Evolutionary conservation across 495 filamentous ascomycete genomes (phyloP).

Genomic region (Paragyromitra xinjiangensis): DNA sequence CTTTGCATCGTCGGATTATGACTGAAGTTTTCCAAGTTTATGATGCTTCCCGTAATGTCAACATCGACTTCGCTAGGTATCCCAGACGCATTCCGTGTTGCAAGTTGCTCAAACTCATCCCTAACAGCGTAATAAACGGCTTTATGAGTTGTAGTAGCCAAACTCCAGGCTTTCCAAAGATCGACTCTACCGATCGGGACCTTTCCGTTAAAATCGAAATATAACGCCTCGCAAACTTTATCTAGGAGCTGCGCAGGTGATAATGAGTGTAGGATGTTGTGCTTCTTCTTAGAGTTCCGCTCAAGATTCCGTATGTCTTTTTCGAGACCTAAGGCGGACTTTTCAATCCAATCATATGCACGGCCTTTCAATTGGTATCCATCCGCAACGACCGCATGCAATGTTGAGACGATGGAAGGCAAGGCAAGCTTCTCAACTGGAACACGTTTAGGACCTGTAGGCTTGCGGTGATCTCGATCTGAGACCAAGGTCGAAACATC

Average conservation of each 20-base stretch:
- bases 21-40: slow-evolving; percentile 37
- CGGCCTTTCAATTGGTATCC: slow-evolving; percentile 35
- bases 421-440: slow-evolving; percentile 33
- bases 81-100: slow-evolving; percentile 17
- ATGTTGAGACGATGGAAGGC: slow-evolving; percentile 33
- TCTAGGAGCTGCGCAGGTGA: slow-evolving; percentile 42
- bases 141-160: slow-evolving; percentile 25
- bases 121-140: slow-evolving; percentile 31
- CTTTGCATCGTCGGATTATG: slow-evolving; percentile 35
- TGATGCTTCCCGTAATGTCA: slow-evolving; percentile 41
- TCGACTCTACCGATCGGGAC: slow-evolving; percentile 39
- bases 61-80: slow-evolving; percentile 27
- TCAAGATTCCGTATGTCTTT: slow-evolving; percentile 29
- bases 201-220: slow-evolving; percentile 37
- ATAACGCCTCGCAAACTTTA: slow-evolving; percentile 38
- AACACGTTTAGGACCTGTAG: slow-evolving; percentile 20
- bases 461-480: slow-evolving; percentile 21
- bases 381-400: slow-evolving; percentile 34
- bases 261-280: slow-evolving; percentile 15
- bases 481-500: slow-evolving; percentile 44
- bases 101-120: slow-evolving; percentile 34
- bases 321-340: slow-evolving; percentile 24
- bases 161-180: slow-evolving; percentile 30
- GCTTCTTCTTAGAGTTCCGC: slow-evolving; percentile 9
- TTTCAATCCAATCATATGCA: slow-evolving; percentile 46